phyloP scores from a whole-genome alignment of 345 rosid genomes.

The Corchorus olitorius region DNA sequence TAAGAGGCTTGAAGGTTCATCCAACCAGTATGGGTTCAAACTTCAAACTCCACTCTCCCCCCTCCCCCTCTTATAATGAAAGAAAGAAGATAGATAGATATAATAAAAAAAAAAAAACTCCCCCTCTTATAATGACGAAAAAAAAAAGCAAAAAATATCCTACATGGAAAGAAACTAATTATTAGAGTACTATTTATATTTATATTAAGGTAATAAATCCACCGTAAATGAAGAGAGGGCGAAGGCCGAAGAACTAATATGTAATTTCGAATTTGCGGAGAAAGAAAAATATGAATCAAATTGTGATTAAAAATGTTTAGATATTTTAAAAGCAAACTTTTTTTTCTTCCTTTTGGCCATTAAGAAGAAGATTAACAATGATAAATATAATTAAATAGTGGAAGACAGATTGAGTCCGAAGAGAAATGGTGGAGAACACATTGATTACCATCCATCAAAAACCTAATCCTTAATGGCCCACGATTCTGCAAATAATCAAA shows the following conservation, averaged over 20 bases:
- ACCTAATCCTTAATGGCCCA: not conserved
- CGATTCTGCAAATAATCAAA: not conserved
- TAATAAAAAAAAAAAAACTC: too few species aligned
- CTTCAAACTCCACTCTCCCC: too few species aligned
- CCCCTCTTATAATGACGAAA: too few species aligned
- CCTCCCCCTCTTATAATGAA: too few species aligned
- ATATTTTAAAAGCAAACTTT: too few species aligned
- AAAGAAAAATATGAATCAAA: not conserved
- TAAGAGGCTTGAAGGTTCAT: too few species aligned
- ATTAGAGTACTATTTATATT: too few species aligned
- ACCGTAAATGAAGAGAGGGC: not conserved
- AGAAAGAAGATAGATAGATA: too few species aligned
- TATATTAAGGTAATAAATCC: not conserved
- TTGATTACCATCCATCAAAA: constrained; percentile 5
- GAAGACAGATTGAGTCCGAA: not conserved
- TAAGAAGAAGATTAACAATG: not conserved
- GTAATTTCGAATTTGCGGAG: not conserved
- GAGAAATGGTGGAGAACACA: not conserved
- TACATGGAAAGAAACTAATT: not conserved
- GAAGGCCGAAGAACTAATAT: not conserved
- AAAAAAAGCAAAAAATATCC: too few species aligned
- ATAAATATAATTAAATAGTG: not conserved
- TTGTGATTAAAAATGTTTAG: not conserved
- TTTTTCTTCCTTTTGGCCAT: too few species aligned
- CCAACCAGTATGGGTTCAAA: too few species aligned